Evolutionary conservation across 108 stramenopile genomes (phyloP).

Genomic region (Skeletonema costatum): DNA sequence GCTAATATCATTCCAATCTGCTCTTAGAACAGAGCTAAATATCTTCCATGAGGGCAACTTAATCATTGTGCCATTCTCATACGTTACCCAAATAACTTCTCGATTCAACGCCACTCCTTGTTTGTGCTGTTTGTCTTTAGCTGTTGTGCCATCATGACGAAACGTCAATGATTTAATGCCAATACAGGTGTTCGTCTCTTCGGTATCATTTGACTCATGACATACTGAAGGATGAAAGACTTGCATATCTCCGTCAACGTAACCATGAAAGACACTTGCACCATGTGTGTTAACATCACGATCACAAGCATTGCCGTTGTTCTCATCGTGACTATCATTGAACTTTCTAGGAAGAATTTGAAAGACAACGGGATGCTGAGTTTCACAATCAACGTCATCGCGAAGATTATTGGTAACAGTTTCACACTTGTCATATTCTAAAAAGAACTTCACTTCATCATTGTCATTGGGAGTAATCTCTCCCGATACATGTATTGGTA

Average conservation of each 20-base stretch:
- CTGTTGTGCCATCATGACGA: constrained; percentile 1
- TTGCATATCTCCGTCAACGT: constrained; percentile 19
- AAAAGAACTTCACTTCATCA: constrained; percentile 1
- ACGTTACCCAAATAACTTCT: constrained; percentile 69
- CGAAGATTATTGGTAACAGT: neutral
- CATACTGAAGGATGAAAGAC: constrained; percentile 27
- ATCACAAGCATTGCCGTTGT: neutral
- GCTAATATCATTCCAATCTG: constrained; percentile 21
- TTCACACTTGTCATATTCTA: constrained; percentile 25
- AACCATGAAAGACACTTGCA: neutral
- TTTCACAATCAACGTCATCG: neutral
- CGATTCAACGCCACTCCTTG: constrained; percentile 1
- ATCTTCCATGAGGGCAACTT: constrained; percentile 71
- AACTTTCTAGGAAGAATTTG: neutral
- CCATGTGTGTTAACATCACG: neutral
- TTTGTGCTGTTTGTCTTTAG: neutral
- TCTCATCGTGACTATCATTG: neutral
- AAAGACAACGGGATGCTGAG: neutral
- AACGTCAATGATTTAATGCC: constrained; percentile 31
- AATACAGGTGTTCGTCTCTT: constrained; percentile 2
- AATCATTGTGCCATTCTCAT: constrained; percentile 71
- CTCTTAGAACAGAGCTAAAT: constrained; percentile 52
- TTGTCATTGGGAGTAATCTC: neutral
- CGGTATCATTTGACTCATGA: neutral
- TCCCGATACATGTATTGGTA: constrained; percentile 27